These are phyloP conservation scores for Spizellomyces sp. DNA, from an alignment of 192 early-diverging fungal species.

Conservation along the genomic window DNA sequence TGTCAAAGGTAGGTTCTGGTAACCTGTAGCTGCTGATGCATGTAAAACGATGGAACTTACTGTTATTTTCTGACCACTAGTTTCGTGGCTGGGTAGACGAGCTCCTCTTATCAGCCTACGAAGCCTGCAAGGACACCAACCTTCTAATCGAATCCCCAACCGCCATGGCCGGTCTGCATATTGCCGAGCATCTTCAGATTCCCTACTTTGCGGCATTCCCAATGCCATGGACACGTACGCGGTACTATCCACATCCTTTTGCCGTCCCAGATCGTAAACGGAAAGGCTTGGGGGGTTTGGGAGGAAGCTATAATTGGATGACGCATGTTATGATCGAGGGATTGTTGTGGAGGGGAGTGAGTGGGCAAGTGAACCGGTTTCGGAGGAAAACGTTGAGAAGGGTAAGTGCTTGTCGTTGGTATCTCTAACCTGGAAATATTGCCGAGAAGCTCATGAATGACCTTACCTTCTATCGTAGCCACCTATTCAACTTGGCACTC, in stretches of 20 bases:
- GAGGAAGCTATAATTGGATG: slow-evolving; percentile 65
- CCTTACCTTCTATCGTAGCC: not conserved
- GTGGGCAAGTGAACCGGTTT: slow-evolving; percentile 58
- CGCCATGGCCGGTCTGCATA: slow-evolving; percentile 69
- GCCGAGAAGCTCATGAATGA: no score
- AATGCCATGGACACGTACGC: slow-evolving; percentile 77
- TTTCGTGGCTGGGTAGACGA: slow-evolving; percentile 71
- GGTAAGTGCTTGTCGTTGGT: slow-evolving; percentile 29
- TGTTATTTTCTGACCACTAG: not conserved
- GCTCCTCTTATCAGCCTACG: slow-evolving; percentile 55
- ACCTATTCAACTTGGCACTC: slow-evolving; percentile 33
- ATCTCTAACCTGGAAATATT: slow-evolving; percentile 6
- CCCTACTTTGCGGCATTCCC: slow-evolving; percentile 70
- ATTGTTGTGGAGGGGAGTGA: slow-evolving; percentile 66
- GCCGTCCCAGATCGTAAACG: slow-evolving; percentile 52
- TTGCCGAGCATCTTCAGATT: slow-evolving; percentile 65
- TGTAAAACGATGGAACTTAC: no score
- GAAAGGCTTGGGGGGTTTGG: slow-evolving; percentile 17
- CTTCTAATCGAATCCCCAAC: slow-evolving; percentile 70
- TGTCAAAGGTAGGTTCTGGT: slow-evolving; percentile 28
- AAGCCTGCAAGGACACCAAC: slow-evolving; percentile 65
- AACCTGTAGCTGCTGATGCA: no score
- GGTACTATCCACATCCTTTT: slow-evolving; percentile 72
- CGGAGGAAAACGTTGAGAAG: slow-evolving; percentile 47
- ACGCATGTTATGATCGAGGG: slow-evolving; percentile 73